Base-by-base conservation (phyloP, 129 eudicot species). In the Chrysanthemum seticuspe region DNA sequence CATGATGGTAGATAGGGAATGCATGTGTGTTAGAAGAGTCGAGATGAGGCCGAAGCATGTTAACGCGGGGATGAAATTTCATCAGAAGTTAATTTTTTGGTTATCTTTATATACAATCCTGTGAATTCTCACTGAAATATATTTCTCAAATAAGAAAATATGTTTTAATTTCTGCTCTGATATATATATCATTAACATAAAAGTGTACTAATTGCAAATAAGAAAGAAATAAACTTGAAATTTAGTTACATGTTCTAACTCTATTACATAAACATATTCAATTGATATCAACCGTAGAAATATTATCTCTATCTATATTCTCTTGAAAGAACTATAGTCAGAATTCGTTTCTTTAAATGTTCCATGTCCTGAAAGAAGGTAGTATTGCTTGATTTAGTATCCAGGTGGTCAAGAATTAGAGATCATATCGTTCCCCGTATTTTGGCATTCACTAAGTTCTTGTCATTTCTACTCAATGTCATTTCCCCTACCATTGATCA, bases 11-110 rank as follows among this genome's bases (percentile, higher is more conserved):
- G 44, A 13, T 67, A 25, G 47, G 4, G 7, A 23, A 4, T 68
- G 73, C 44, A 67, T 27, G 25, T 68, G 21, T 29, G 51, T 68
- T 59, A 68, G 47, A 25, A 50, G 73, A 51, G 54, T 51, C 29
- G 14, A 14, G 61, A 49, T 68, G 59, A 19, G 25, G 13, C 8
- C 8, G 44, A 36, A 48, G 31, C 4, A 3, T 10, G 15, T 56
- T 60, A 14, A 60, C 13, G 16, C 13, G 2, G 31, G 27, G 65
- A 12, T 7, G 15, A 3, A n/a, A 60, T 60, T 60, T 12, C 15
- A 60, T 10, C 8, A 23, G 0, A 15, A 60, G 5, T 4, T 52
- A 13, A 16, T 10, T 10, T 60, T 23, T 14, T 60, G 13, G 45
- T 23, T 60, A 60, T 12, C 44, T 60, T 60, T 12, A 10, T 10